Evolutionary conservation across 2,329 filamentous ascomycete species (phyloP).

Genomic region (Fusarium globosum): DNA sequence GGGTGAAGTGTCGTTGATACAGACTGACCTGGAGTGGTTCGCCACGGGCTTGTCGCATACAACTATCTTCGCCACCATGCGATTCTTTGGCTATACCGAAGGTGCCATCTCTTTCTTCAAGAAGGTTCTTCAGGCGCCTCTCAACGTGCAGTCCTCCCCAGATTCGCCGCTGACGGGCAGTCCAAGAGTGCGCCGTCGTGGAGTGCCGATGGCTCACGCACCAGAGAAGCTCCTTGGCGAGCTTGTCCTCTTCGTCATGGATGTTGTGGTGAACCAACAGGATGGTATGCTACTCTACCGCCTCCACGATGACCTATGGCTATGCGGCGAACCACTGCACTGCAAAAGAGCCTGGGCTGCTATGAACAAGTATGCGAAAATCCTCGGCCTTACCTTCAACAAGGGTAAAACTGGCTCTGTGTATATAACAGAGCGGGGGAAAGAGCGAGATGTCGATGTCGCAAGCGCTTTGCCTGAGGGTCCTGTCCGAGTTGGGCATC

Average conservation of each 20-base stretch:
- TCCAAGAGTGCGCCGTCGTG: neutral
- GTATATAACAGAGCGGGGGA: fast-evolving
- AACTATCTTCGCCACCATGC: neutral
- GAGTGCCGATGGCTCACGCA: slow-evolving; percentile 1
- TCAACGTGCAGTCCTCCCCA: neutral
- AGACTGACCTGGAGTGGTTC: slow-evolving; percentile 4
- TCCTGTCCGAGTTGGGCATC: neutral
- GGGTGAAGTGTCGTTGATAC: neutral
- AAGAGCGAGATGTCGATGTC: neutral
- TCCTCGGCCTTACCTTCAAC: neutral
- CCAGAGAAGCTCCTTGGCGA: neutral
- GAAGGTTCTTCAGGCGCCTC: neutral
- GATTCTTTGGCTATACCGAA: slow-evolving; percentile 4
- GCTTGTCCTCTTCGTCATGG: slow-evolving; percentile 6
- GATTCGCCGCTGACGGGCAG: neutral
- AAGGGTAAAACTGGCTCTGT: neutral
- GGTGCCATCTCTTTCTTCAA: neutral
- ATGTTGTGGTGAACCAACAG: neutral
- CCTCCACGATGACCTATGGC: neutral
- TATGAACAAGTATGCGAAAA: neutral
- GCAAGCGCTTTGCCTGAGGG: neutral
- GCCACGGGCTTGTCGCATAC: neutral
- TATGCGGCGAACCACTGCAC: neutral
- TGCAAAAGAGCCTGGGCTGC: neutral
- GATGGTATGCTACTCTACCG: neutral